A percentile compares a stretch with the other conserved stretches of the same genome.
Conservation (phyloP, 768 basidiomycete species). For the Amanita subjunquillea region DNA sequence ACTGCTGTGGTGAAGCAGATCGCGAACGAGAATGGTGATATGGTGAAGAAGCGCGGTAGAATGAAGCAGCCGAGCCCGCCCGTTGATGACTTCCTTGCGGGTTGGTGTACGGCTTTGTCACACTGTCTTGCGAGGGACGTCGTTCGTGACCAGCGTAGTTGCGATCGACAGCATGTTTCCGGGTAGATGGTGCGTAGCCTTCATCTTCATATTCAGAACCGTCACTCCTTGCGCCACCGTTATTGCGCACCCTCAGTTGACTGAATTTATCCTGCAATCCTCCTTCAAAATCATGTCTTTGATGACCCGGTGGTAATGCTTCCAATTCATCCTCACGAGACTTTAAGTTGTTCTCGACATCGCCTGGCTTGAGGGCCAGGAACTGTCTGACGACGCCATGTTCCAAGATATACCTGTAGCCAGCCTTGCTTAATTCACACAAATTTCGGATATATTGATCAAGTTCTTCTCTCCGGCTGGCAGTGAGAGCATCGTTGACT, state of each 20-base stretch:
- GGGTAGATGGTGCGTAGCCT: conserved; percentile 36
- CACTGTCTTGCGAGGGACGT: conserved; percentile 1
- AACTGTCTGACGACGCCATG: conserved; percentile 75
- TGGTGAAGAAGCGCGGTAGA: conserved; percentile 27
- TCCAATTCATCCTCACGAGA: conserved; percentile 51
- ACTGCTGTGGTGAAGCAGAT: conserved; percentile 32
- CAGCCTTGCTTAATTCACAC: conserved; percentile 55
- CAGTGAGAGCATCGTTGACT: conserved; percentile 79
- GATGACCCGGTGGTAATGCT: conserved; percentile 31
- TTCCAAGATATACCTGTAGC: conserved; percentile 73
- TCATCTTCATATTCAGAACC: conserved; percentile 62
- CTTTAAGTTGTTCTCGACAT: conserved; percentile 61
- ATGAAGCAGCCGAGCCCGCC: conserved; percentile 37
- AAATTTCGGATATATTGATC: conserved; percentile 82
- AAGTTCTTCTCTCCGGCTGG: conserved; percentile 70
- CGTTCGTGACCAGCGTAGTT: conserved; percentile 15
- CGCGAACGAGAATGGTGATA: conserved; percentile 24
- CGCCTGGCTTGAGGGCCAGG: conserved; percentile 77
- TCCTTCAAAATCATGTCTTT: conserved; percentile 26
- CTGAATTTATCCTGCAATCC: conserved; percentile 41
- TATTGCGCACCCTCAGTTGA: conserved; percentile 34
- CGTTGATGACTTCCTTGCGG: conserved; percentile 31
- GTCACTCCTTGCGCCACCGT: conserved; percentile 38
- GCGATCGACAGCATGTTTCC: conserved; percentile 23
- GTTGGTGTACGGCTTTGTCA: conserved; percentile 21